Base-by-base conservation (phyloP, 345 rosid genomes). In the Mangifera indica region DNA sequence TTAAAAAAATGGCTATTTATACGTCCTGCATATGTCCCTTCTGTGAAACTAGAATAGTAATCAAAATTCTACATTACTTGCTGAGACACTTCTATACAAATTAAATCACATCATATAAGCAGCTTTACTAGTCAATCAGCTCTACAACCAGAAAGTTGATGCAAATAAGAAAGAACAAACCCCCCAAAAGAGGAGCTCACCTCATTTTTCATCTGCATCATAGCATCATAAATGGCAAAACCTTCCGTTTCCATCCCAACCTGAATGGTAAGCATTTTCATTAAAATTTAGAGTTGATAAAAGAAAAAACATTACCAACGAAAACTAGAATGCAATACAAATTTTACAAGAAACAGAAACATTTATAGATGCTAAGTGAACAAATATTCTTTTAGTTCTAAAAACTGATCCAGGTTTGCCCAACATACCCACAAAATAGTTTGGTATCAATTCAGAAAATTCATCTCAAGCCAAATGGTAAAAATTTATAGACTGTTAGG, bases 171-270 rank as follows among this genome's bases (percentile, higher is more conserved):
- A 12, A 72, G 5, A 9, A 21, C 21, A n/a, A 76, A 76, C 9
- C 26, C 55, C 40, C 17, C 3, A 11, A 11, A 32, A 44, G 53
- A 56, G 26, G 51, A 65, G 55, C 45, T 70, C 69, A 83, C 98
- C 91, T 87, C 91, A 75, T 81, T 84, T 61, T 89, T 76, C 46
- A 89, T 55, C 29, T 87, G 91, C 98, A 90, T 90, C 78, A 94
- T 49, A 57, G 93, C 75, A 72, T 94, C 98, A 80, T 92, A 89
- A 60, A 94, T 90, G 2, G 97, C 97, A 82, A 94, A 92, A 57
- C 95, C 98, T 75, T 94, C 95, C 7, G 92, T 72, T 84, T 94
- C 97, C 90, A 85, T 81, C 9, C 90, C 97, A 57, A 94, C 98
- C 97, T 94, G 87, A 68, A 57, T 9, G 26, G 18, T 48, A 25